Conservation (phyloP, 176 grass and related monocot genomes). For the sorghum (Sorghum bicolor) region Sorghum_bicolor_NCBIv3 NC_012873.2:5371501-5372000, state of each 20-base stretch:
- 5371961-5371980: neutral
- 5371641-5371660: constrained; percentile 99
- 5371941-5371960: neutral
- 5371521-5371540: constrained; percentile 17
- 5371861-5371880: constrained; percentile 98
- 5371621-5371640: constrained; percentile 98
- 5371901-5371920: neutral
- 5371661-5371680: constrained; percentile 74
- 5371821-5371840: constrained; percentile 98
- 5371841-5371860: constrained; percentile 95
- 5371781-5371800: constrained; percentile 88
- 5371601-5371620: constrained; percentile 86
- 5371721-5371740: constrained; percentile 35
- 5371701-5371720: constrained; percentile 28
- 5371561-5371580: constrained; percentile 99
- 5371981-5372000: constrained; percentile 7
- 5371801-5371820: constrained; percentile 97
- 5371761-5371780: constrained; percentile 95
- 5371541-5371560: constrained; percentile 89
- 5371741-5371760: constrained; percentile 99
- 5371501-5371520: neutral
- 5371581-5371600: constrained; percentile 66
- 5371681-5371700: constrained; percentile 3
- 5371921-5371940: constrained; percentile 6
- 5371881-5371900: constrained; percentile 31